Evolutionary conservation across 208 protist species (phyloP).

Genomic region (Trypanosoma avium): DNA sequence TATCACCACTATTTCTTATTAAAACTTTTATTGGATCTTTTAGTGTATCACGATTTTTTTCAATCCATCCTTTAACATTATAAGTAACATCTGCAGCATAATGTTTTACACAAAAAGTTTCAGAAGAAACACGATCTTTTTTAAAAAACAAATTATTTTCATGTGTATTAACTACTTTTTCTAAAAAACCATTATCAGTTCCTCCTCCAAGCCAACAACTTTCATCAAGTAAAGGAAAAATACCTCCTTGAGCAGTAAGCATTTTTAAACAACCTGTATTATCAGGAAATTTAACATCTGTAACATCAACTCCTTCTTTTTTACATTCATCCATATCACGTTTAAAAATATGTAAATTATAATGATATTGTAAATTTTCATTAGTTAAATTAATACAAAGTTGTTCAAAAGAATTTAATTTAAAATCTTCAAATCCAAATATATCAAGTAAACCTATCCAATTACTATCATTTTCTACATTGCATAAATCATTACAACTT

Average conservation of each 20-base stretch:
- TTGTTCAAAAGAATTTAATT: conserved; percentile 37
- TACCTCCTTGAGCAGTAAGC: conserved; percentile 67
- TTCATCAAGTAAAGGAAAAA: conserved; percentile 80
- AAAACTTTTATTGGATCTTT: conserved; percentile 39
- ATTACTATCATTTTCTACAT: conserved; percentile 16
- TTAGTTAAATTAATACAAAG: conserved; percentile 43
- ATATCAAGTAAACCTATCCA: conserved; percentile 50
- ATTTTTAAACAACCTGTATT: conserved; percentile 78
- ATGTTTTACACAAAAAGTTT: conserved; percentile 39
- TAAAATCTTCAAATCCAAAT: conserved; percentile 41
- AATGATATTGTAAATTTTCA: conserved; percentile 50
- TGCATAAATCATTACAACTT: conserved; percentile 30
- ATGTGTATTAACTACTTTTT: conserved; percentile 26
- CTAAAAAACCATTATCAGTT: conserved; percentile 48
- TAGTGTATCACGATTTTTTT: conserved; percentile 48
- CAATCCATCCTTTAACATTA: conserved; percentile 26
- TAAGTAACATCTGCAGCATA: conserved; percentile 59
- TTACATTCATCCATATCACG: conserved; percentile 57
- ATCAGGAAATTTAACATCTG: conserved; percentile 64
- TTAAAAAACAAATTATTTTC: conserved; percentile 32
- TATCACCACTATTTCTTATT: conserved; percentile 19
- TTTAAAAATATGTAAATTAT: conserved; percentile 84
- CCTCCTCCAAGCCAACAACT: conserved; percentile 67
- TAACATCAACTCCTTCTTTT: conserved; percentile 80
- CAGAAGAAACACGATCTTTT: conserved; percentile 13